These are phyloP conservation scores for Flaveria linearis DNA, from an alignment of 129 eudicot genomes.

Conservation along the genomic window DNA sequence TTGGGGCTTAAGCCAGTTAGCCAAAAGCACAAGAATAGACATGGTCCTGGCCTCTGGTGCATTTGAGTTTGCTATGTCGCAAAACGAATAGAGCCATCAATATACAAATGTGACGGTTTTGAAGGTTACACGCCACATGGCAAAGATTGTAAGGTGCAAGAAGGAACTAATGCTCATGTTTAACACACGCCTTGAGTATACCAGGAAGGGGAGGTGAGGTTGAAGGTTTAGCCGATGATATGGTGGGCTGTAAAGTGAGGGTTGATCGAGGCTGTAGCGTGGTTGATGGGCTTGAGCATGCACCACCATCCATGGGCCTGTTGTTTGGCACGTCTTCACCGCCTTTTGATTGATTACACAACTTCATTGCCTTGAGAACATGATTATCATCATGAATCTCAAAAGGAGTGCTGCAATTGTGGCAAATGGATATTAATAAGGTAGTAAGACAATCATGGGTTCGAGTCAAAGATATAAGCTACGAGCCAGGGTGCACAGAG, in stretches of 20 bases:
- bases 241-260: constrained; percentile 20
- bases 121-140: constrained; percentile 3
- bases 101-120: constrained; percentile 14
- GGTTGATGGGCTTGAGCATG: constrained; percentile 3
- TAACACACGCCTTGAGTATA: constrained; percentile 58
- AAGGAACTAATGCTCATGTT: constrained; percentile 53
- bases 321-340: constrained; percentile 28
- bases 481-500: background rate
- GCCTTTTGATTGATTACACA: constrained; percentile 40
- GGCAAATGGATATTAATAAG: background rate
- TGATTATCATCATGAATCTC: constrained; percentile 54
- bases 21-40: background rate
- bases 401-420: constrained; percentile 53
- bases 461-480: background rate
- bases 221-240: constrained; percentile 26
- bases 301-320: constrained; percentile 23
- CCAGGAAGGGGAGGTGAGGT: constrained; percentile 63
- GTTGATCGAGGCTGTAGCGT: background rate
- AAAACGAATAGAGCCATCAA: constrained; percentile 7
- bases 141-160: background rate
- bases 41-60: background rate
- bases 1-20: background rate
- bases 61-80: constrained; percentile 10
- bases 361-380: constrained; percentile 63
- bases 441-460: background rate